Percentiles rank a stretch among this genome's conserved stretches.
Evolutionary conservation across 2,329 filamentous ascomycete species (phyloP).

Genomic region (Cercospora zeina): DNA sequence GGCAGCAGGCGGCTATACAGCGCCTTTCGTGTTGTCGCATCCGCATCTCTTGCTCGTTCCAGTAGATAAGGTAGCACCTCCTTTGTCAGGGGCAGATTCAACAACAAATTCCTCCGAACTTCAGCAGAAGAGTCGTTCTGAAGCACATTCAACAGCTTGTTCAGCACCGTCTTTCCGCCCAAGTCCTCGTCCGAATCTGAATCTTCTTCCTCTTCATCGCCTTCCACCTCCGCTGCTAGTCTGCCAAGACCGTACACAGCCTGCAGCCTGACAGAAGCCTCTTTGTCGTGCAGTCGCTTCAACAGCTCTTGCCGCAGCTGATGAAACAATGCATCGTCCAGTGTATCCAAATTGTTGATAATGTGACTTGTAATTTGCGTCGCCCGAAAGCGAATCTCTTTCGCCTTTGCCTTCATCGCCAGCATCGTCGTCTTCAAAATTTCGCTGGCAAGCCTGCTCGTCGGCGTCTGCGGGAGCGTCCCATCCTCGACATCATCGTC

Average conservation of each 20-base stretch:
- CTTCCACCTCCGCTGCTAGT: constrained; percentile 70
- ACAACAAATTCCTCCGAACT: constrained; percentile 80
- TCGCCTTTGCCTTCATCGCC: constrained; percentile 84
- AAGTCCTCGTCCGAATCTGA: constrained; percentile 67
- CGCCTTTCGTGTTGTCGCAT: constrained; percentile 77
- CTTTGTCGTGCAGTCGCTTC: constrained; percentile 88
- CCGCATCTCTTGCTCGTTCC: constrained; percentile 85
- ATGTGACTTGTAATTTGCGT: constrained; percentile 89
- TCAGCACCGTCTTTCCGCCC: constrained; percentile 67
- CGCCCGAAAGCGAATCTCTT: constrained; percentile 82
- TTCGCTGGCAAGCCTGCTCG: constrained; percentile 71
- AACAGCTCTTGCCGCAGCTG: constrained; percentile 75
- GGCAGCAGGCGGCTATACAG: constrained; percentile 87
- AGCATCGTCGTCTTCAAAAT: constrained; percentile 73
- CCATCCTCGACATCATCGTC: constrained; percentile 62
- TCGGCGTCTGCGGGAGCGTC: constrained; percentile 78
- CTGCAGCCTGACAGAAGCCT: constrained; percentile 86
- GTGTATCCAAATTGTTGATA: constrained; percentile 86
- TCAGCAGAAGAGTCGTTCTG: constrained; percentile 95
- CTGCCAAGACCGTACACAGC: constrained; percentile 87
- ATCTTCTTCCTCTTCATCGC: constrained; percentile 62
- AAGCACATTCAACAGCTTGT: constrained; percentile 81
- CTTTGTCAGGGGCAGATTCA: constrained; percentile 85
- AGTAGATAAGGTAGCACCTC: constrained; percentile 82
- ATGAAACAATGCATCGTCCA: constrained; percentile 89